Evolutionary conservation across 345 rosid species (phyloP).

Genomic region (Ricinus communis): DNA sequence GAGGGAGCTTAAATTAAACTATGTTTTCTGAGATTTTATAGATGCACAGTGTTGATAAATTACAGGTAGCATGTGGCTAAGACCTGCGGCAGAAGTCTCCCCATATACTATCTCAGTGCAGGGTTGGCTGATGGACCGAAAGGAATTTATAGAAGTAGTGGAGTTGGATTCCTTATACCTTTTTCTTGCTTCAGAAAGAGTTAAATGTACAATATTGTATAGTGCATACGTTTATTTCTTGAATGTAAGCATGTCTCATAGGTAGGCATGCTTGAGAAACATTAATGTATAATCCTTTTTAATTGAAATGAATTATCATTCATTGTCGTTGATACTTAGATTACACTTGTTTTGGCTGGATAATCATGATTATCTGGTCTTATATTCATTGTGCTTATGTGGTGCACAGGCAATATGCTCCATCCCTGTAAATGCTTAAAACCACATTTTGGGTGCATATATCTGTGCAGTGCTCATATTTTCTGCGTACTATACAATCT

Average conservation of each 20-base stretch:
- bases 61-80: constrained; percentile 10
- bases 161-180: neutral
- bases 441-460: too few relatives aligned
- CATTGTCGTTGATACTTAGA: neutral
- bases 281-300: neutral
- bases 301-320: neutral
- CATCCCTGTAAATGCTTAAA: too few relatives aligned
- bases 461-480: too few relatives aligned
- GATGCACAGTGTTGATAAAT: neutral
- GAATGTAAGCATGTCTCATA: neutral
- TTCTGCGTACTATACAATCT: too few relatives aligned
- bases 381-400: too few relatives aligned
- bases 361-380: too few relatives aligned
- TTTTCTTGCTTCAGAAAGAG: neutral
- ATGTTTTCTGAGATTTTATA: neutral
- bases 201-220: constrained; percentile 8
- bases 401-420: too few relatives aligned
- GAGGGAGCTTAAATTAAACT: neutral
- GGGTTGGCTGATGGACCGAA: neutral
- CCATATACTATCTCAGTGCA: neutral
- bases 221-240: neutral
- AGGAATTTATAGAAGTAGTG: neutral
- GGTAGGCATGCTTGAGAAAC: neutral
- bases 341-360: neutral
- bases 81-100: neutral